phyloP scores from a whole-genome alignment of 2,329 filamentous ascomycete genomes.

The Clarireedia hainanense region DNA sequence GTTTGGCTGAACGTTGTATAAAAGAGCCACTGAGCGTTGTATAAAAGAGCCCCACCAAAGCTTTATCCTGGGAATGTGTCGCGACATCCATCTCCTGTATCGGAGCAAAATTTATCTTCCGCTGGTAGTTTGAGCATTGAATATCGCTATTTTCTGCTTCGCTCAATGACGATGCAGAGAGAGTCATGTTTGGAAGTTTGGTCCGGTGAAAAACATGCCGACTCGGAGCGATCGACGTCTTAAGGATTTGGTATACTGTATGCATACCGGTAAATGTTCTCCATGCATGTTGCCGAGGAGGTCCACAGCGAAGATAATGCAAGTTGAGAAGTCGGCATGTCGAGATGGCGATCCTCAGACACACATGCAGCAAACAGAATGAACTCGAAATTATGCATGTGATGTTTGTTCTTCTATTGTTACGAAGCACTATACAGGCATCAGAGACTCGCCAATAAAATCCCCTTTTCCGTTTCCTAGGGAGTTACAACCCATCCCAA shows the following conservation, averaged over 20 bases:
- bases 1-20: background rate
- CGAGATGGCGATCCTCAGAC: background rate
- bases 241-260: too few relatives aligned
- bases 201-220: too few relatives aligned
- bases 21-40: background rate
- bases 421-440: background rate
- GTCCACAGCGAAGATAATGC: too few relatives aligned
- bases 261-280: too few relatives aligned
- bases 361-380: background rate
- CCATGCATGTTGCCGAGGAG: too few relatives aligned
- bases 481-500: too few relatives aligned
- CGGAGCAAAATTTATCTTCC: background rate
- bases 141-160: too few relatives aligned
- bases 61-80: background rate
- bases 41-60: background rate
- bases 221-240: too few relatives aligned
- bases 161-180: too few relatives aligned
- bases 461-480: background rate
- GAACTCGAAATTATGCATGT: background rate
- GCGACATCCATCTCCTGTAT: background rate
- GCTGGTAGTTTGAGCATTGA: background rate
- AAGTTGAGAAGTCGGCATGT: too few relatives aligned
- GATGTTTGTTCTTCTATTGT: background rate
- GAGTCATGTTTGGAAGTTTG: too few relatives aligned
- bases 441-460: background rate